Percentiles rank a stretch among this genome's conserved stretches.
Conservation (phyloP, 2,329 filamentous ascomycete species). For the Hypoxylon rubiginosum region DNA sequence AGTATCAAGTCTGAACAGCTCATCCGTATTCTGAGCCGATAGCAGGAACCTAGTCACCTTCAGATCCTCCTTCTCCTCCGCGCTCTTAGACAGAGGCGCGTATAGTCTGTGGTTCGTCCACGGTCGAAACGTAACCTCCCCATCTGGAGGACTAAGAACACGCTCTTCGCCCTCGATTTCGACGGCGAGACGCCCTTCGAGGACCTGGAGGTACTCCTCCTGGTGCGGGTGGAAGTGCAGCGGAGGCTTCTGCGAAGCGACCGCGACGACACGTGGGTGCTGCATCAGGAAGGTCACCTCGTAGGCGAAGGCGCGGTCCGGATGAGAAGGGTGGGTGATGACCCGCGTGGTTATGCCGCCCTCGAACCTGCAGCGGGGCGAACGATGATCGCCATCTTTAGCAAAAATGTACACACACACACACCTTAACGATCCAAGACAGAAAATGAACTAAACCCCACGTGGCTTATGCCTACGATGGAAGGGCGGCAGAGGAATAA, state of each 20-base stretch:
- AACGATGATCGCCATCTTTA: conserved; percentile 28
- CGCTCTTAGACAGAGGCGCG: conserved; percentile 36
- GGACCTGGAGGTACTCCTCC: conserved; percentile 51
- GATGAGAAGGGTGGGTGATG: conserved; percentile 44
- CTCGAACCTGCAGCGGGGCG: conserved; percentile 44
- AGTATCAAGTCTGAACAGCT: conserved; percentile 50
- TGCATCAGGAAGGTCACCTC: conserved; percentile 48
- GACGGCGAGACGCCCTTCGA: conserved; percentile 48
- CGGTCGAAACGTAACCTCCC: conserved; percentile 42
- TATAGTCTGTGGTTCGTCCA: conserved; percentile 49
- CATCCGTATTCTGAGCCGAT: conserved; percentile 45
- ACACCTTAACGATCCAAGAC: too few relatives aligned
- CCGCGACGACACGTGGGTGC: conserved; percentile 42
- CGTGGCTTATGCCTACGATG: conserved; percentile 8
- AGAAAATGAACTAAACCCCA: too few relatives aligned
- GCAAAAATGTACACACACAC: too few relatives aligned
- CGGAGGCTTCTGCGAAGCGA: conserved; percentile 49
- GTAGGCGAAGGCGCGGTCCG: conserved; percentile 45
- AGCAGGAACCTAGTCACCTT: conserved; percentile 47
- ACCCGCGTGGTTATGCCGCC: conserved; percentile 46
- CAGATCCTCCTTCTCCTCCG: conserved; percentile 32
- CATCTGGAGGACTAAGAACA: conserved; percentile 42
- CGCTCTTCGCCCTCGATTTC: conserved; percentile 48
- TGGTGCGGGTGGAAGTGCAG: conserved; percentile 53
- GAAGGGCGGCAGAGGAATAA: background rate